phyloP scores from a whole-genome alignment of 179 eudicot species.

The Drosera spatulata region DNA sequence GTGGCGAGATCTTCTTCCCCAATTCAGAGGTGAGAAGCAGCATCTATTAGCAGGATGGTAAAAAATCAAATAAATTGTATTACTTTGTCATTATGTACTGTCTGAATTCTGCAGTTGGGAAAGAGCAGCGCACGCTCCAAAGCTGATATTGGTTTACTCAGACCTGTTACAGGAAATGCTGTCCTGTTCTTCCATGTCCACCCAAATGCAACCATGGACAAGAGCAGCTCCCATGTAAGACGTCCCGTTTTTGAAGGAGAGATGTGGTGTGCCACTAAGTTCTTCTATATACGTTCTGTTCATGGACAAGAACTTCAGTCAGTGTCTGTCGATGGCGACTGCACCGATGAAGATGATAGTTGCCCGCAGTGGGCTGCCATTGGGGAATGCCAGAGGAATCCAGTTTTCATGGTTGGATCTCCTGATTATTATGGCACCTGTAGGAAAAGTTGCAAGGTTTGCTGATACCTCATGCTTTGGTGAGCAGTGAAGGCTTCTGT shows the following conservation, averaged over 20 bases:
- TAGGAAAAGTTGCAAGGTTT: conserved; percentile 80
- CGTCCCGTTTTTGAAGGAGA: conserved; percentile 61
- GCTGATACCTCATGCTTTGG: conserved; percentile 21
- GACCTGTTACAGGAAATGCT: conserved; percentile 71
- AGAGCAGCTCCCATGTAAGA: conserved; percentile 39
- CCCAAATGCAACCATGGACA: conserved; percentile 50
- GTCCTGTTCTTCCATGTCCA: conserved; percentile 83
- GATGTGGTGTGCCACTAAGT: conserved; percentile 59
- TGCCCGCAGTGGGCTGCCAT: conserved; percentile 25
- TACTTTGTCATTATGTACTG: background rate
- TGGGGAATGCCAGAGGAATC: conserved; percentile 38
- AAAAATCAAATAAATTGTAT: too few relatives aligned
- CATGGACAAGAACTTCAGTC: conserved; percentile 3
- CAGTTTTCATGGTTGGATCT: conserved; percentile 42
- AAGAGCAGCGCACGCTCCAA: too few relatives aligned
- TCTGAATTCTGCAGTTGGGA: background rate
- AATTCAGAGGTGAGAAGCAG: conserved; percentile 40
- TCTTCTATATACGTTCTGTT: conserved; percentile 53
- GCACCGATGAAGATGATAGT: conserved; percentile 19
- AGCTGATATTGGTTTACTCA: conserved; percentile 28
- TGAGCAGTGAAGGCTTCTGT: too few relatives aligned
- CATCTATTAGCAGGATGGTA: too few relatives aligned
- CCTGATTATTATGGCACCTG: conserved; percentile 96
- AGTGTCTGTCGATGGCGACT: conserved; percentile 8
- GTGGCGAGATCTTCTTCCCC: conserved; percentile 79